Evolutionary conservation across 768 basidiomycete genomes (phyloP).

Genomic region (Psilocybe cyanescens): DNA sequence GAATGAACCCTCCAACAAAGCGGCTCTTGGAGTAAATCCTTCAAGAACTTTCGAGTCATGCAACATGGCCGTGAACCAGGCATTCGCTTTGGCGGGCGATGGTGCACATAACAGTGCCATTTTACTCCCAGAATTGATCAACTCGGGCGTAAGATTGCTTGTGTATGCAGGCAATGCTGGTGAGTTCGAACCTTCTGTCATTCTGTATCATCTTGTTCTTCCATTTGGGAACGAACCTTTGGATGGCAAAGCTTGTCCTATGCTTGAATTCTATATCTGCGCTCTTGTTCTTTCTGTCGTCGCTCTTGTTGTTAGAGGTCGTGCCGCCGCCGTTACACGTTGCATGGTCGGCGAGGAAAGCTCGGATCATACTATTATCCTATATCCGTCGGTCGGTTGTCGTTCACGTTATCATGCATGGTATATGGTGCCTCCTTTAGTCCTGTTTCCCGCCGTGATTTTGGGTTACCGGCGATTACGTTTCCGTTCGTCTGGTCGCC

Average conservation of each 20-base stretch:
- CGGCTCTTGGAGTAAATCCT: slow-evolving; percentile 74
- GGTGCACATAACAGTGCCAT: slow-evolving; percentile 81
- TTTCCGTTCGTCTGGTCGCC: not conserved
- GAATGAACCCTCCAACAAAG: slow-evolving; percentile 79
- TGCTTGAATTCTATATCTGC: not conserved
- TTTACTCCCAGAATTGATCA: slow-evolving; percentile 79
- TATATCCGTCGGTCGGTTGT: not conserved
- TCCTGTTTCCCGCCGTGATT: slow-evolving; percentile 1
- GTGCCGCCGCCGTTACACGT: slow-evolving; percentile 16
- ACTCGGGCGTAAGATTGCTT: slow-evolving; percentile 81
- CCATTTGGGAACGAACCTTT: not conserved
- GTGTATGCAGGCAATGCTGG: slow-evolving; percentile 90
- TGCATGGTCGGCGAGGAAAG: slow-evolving; percentile 11
- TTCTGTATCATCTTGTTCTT: not conserved
- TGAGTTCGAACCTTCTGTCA: slow-evolving; percentile 33
- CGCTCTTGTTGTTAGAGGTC: not conserved
- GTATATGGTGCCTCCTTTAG: slow-evolving; percentile 9
- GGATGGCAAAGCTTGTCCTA: not conserved
- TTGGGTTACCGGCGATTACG: not conserved
- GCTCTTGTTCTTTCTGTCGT: not conserved
- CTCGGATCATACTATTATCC: slow-evolving; percentile 9
- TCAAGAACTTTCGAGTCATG: slow-evolving; percentile 67
- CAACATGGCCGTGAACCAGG: slow-evolving; percentile 80
- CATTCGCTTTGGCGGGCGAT: slow-evolving; percentile 83
- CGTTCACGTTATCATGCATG: slow-evolving; percentile 10